Evolutionary conservation across 306 rosid genomes (phyloP), one percentile per base, ranked within the genome.

Genomic region (Trifolium subterraneum): DNA sequence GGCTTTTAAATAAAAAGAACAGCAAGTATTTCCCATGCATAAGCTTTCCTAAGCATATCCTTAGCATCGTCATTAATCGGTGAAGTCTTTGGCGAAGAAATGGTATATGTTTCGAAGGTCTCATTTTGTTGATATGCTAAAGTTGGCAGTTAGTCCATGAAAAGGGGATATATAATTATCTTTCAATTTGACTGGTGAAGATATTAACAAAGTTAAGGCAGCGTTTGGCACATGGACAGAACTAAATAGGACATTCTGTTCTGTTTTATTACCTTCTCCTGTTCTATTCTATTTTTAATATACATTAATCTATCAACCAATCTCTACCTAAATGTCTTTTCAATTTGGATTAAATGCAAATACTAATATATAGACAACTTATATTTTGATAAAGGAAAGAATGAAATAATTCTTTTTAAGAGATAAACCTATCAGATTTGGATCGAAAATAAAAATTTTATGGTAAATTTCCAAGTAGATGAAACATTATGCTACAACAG

Each of bases 311-410:
- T 29, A 20, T 25, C 10, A 13, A 58, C 64, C 36, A 25, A 25
- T 25, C 38, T 25, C 36, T 13, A 25, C 36, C 4, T 58, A 27
- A 6, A 58, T 13, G 16, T 7, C 19, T 58, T 6, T 27, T 59
- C 38, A 27, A 27, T 13, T 27, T 27, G 38, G 65, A 14, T 59
- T 25, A 50, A 65, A 78, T 78, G 77, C 48, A 77, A 77, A 78
- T 54, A 22, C 42, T 29, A 58, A 48, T 20, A 50, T 59, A 51
- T 58, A 29, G 36, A 60, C 44, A 58, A 25, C 42, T 54, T 70
- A 2, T 55, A 42, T 52, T 19, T 20, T 41, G 50, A 42, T 42
- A 41, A n/a, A 1, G 5, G 14, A 41, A 39, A 47, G 54, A 10
- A 23, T 23, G 10, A 12, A 55, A 55, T 10, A 44, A 18, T 10